Evolutionary conservation across 148 eudicot species (phyloP), one percentile per base, ranked within the genome.

Genomic region (Rhododendron griersonianum): DNA sequence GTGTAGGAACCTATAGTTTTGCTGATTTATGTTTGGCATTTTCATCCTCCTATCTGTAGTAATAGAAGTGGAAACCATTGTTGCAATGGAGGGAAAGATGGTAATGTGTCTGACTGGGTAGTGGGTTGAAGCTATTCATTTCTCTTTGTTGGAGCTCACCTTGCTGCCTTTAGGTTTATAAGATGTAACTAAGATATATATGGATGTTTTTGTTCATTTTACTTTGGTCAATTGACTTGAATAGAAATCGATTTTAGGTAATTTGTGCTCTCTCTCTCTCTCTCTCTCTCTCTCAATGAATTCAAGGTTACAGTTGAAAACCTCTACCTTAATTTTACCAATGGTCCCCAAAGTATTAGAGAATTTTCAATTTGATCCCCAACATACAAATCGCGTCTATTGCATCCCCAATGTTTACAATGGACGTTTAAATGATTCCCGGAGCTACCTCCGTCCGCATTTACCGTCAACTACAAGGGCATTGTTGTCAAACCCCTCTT

Each of bases 61-160:
- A 65, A n/a, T 59, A 57, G 71, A 61, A 18, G 48, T 28, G 73
- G 71, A 10, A 14, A 82, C 74, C 30, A 13, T 4, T 53, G 75
- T 41, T n/a, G 14, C 30, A 41, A 35, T 3, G 15, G 55, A 44
- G 53, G 45, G 41, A 41, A 18, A 65, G 50, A 83, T 83, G 84
- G 23, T 13, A 83, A 44, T 65, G 19, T 2, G 28, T 19, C 50
- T 57, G 71, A 21, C 48, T 41, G 73, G 84, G 84, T 21, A 37
- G 71, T 37, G 76, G 85, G 44, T 84, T 21, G 85, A 71, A 84
- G 85, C 65, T 73, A 83, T 63, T 61, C 45, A 65, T 16, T 28
- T 73, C 18, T 35, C 67, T 51, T 30, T 81, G 37, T 39, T 11
- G 45, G 67, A 81, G 83, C 83, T 81, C 85, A 84, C 79, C 44